Evolutionary conservation across 495 filamentous ascomycete genomes (phyloP), one percentile per base, ranked within the genome.

Genomic region (Podospora didyma): DNA sequence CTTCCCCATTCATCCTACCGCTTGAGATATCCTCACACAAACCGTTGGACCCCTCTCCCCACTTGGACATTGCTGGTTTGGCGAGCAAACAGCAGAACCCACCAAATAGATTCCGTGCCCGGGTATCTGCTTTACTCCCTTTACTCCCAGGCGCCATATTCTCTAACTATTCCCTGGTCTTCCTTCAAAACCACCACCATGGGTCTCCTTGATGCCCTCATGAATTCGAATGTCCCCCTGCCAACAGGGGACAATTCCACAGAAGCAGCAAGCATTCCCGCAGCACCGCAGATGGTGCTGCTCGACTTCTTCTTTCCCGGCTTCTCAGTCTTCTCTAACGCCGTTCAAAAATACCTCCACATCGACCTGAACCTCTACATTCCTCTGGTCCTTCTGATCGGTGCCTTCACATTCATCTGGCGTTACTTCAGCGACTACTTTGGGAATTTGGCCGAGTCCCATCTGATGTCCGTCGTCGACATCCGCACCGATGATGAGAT

Each of bases 281-380:
- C 46, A 5, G 19, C 56, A 3, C 59, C 61, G 14, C 73, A 69
- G 37, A 47, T 68, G 42, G 64, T 60, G n/a, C 73, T 90, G n/a
- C 75, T 92, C 16, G 87, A 92, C 57, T 75, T 81, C 23, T 79
- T 92, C 66, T 83, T 92, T 53, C 89, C 89, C 0, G 89, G 88
- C 16, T 90, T 89, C 68, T 78, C 83, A 1, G 65, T 87, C 58
- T 73, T 89, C 50, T 84, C 86, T 0, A 70, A 78, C 2, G 77
- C 84, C 22, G 60, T 89, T 6, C 69, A 80, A 7, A 81, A 81
- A 23, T 79, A 83, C 52, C 70, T 89, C 2, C 77, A 84, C 44
- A 78, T 95, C 67, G 89, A 95, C 62, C 72, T 90, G 12, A 84
- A 83, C 46, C 51, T 84, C n/a, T 85, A 89, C 67, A 77, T 92